Percentiles rank a stretch among this genome's conserved stretches.
These are phyloP conservation scores for Curvularia verruculosa DNA, from an alignment of 2,329 filamentous ascomycete genomes.

Conservation along the genomic window DNA sequence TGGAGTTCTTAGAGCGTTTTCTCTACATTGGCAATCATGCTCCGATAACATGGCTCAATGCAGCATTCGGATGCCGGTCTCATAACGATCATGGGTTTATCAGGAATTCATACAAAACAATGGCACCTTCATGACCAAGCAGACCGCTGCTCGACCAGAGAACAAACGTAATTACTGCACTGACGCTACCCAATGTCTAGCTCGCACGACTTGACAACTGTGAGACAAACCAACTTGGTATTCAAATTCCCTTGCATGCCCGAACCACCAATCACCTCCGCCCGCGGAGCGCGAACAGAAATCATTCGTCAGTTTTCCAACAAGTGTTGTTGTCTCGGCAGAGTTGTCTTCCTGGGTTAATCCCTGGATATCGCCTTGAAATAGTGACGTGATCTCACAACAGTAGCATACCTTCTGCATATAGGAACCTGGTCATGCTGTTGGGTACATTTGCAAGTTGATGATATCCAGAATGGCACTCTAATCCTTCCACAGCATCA, in stretches of 20 bases:
- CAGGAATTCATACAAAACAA: slow-evolving; percentile 46
- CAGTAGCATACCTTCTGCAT: neutral
- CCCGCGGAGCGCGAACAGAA: neutral
- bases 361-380: neutral
- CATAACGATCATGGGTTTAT: slow-evolving; percentile 45
- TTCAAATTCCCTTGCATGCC: neutral
- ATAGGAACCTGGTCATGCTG: neutral
- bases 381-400: neutral
- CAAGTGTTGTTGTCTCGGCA: neutral
- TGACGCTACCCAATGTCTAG: neutral
- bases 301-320: neutral
- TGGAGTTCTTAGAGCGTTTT: slow-evolving; percentile 48
- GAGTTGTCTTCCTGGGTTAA: neutral
- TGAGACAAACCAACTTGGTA: neutral
- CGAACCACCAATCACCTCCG: neutral
- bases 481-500: neutral
- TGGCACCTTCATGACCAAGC: slow-evolving; percentile 43
- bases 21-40: slow-evolving; percentile 41
- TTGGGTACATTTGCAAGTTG: neutral
- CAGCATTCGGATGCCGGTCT: slow-evolving; percentile 43
- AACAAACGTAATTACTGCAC: neutral
- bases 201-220: neutral
- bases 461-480: neutral
- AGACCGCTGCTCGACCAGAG: slow-evolving; percentile 1
- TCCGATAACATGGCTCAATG: slow-evolving; percentile 36